These are phyloP conservation scores for Emmonsia crescens DNA, from an alignment of 2,329 filamentous ascomycete species.

Conservation along the genomic window DNA sequence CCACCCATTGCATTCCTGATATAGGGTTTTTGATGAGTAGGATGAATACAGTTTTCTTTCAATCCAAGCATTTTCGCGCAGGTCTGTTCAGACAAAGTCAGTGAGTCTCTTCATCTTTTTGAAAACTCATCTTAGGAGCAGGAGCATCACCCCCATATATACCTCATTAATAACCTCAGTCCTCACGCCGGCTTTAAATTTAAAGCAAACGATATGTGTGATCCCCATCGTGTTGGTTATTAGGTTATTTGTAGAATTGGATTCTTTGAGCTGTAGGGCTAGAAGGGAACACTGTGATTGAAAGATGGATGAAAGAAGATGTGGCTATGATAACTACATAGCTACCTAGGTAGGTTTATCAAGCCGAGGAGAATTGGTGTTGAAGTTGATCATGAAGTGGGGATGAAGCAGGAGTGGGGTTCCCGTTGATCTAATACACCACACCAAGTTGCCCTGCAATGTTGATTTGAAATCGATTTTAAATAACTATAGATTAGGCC, in stretches of 20 bases:
- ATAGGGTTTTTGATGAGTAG: constrained; percentile 48
- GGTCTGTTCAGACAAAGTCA: constrained; percentile 30
- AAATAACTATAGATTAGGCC: neutral
- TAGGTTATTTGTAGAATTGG: neutral
- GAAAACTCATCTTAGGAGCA: neutral
- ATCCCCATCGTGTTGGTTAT: constrained; percentile 43
- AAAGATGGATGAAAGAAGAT: neutral
- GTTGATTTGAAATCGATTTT: neutral
- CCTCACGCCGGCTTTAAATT: constrained; percentile 47
- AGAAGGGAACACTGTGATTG: neutral
- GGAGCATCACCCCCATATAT: constrained; percentile 17
- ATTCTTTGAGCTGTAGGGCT: neutral
- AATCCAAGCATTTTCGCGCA: constrained; percentile 49
- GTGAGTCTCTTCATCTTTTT: constrained; percentile 2
- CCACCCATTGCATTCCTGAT: constrained; percentile 50
- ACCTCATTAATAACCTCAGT: constrained; percentile 47
- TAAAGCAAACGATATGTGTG: constrained; percentile 58
- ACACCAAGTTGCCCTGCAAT: neutral
- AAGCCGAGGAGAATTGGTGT: neutral
- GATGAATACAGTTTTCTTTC: constrained; percentile 49
- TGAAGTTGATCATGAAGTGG: neutral
- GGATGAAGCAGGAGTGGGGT: neutral
- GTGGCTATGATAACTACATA: too few species aligned
- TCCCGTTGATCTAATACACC: neutral
- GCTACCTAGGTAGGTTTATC: too few species aligned